Percentiles rank a stretch among this genome's conserved stretches.
phyloP scores from a whole-genome alignment of 2,329 filamentous ascomycete genomes.

The Keithomyces neogunnii region DNA sequence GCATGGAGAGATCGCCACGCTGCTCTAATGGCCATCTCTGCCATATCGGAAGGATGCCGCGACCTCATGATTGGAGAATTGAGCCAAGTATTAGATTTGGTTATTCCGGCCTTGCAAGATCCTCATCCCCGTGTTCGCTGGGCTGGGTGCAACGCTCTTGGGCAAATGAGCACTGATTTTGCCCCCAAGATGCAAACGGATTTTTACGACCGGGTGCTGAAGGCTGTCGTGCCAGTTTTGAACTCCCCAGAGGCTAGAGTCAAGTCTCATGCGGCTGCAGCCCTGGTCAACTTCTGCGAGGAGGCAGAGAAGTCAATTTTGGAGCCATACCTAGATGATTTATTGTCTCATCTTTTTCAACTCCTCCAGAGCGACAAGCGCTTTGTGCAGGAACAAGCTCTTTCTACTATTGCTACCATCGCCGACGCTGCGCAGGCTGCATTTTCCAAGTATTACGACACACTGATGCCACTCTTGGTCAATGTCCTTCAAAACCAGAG shows the following conservation, averaged over 20 bases:
- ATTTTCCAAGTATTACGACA: slow-evolving; percentile 92
- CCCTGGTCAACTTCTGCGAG: slow-evolving; percentile 97
- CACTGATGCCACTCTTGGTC: slow-evolving; percentile 89
- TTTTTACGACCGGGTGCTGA: slow-evolving; percentile 80
- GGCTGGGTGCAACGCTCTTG: slow-evolving; percentile 96
- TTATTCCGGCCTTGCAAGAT: slow-evolving; percentile 86
- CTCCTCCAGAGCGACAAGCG: slow-evolving; percentile 87
- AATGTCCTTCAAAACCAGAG: slow-evolving; percentile 83
- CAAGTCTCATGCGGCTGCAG: slow-evolving; percentile 94
- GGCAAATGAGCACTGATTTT: slow-evolving; percentile 99
- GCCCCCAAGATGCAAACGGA: slow-evolving; percentile 96
- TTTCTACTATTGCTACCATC: slow-evolving; percentile 97
- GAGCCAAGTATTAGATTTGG: slow-evolving; percentile 85
- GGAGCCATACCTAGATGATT: slow-evolving; percentile 85
- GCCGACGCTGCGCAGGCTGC: slow-evolving; percentile 96
- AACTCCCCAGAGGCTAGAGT: slow-evolving; percentile 86
- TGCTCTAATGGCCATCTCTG: slow-evolving; percentile 96
- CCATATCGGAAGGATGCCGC: slow-evolving; percentile 93
- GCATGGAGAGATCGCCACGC: slow-evolving; percentile 94
- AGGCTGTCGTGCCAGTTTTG: slow-evolving; percentile 85
- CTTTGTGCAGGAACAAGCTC: slow-evolving; percentile 93
- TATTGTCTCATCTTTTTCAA: slow-evolving; percentile 77
- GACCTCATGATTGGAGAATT: slow-evolving; percentile 94
- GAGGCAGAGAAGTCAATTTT: slow-evolving; percentile 89
- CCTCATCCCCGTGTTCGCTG: slow-evolving; percentile 90